These are phyloP conservation scores for Colletotrichum caudatum DNA, from an alignment of 2,329 filamentous ascomycete genomes.

Conservation along the genomic window DNA sequence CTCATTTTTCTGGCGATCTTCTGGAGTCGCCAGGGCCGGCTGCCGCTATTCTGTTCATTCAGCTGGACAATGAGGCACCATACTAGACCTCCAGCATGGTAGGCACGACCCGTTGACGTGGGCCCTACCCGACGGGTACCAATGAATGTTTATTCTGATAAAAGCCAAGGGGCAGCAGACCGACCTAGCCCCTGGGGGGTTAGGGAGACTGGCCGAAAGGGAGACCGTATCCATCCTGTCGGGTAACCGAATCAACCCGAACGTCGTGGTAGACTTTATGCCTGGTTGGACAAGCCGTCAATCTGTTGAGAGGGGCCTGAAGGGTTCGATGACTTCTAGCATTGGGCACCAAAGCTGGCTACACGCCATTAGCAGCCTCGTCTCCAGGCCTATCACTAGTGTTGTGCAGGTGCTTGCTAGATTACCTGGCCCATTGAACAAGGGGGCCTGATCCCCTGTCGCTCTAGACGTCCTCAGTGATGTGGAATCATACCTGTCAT, in stretches of 20 bases:
- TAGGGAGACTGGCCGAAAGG: conserved; percentile 3
- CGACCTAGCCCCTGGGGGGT: conserved; percentile 1
- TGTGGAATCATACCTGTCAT: conserved; percentile 31
- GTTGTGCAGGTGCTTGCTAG: conserved; percentile 22
- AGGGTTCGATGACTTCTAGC: background rate
- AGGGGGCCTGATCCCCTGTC: conserved; percentile 28
- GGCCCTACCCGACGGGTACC: conserved; percentile 26
- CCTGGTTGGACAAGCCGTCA: conserved; percentile 5
- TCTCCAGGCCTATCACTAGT: conserved; percentile 4
- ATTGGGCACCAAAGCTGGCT: background rate
- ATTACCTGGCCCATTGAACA: conserved; percentile 15
- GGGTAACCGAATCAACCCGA: conserved; percentile 6
- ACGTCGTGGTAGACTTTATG: conserved; percentile 3
- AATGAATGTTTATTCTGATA: conserved; percentile 21
- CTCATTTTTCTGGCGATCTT: conserved; percentile 15
- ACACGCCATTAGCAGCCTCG: conserved; percentile 13
- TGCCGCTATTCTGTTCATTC: background rate
- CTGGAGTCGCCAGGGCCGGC: background rate
- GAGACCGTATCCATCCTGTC: background rate
- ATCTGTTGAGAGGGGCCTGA: background rate
- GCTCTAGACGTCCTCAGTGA: conserved; percentile 18
- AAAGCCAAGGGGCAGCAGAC: conserved; percentile 13
- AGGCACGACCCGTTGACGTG: conserved; percentile 17
- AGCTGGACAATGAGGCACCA: background rate
- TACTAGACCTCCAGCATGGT: background rate